Base-by-base conservation (phyloP, 2,329 filamentous ascomycete species). In the Neopestalotiopsis sp. region DNA sequence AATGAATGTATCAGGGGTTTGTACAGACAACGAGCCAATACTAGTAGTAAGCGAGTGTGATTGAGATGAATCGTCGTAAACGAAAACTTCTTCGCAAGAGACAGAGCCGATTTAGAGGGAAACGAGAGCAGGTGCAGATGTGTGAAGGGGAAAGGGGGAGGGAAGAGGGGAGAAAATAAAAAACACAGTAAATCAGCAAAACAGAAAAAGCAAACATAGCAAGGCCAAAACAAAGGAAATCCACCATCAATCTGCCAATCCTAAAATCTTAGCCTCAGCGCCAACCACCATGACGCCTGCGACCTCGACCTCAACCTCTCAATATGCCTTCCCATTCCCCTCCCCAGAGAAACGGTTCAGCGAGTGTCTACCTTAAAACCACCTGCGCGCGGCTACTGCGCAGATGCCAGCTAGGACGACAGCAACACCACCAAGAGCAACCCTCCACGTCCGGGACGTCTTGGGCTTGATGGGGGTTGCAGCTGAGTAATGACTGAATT, bases 171-270 rank as follows among this genome's bases (percentile, higher is more conserved):
- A 24, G 7, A 38, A 61, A 61, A 38, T 2, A 4, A n/a, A 38
- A 61, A 61, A 10, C 24, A 32, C 14, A 38, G 34, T 28, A 20
- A 34, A 60, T 9, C 58, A 60, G 14, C 24, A 28, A 17, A 30
- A 60, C 28, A 34, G 14, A 9, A 20, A 12, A 60, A 28, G n/a
- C 17, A 60, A 30, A 28, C 24, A 28, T 28, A 60, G 20, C 28
- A 28, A 61, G 28, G 4, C 7, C 40, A 61, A 30, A 30, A 61
- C 59, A 61, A 10, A 61, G 59, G 30, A 61, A 6, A 61, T 61
- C 59, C 59, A 34, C 59, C 59, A 61, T 28, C 59, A 61, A 61
- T 61, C 59, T 61, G 59, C 59, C 59, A 6, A 38, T 28, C 59
- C 59, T 28, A 4, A 10, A 61, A 32, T 13, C n/a, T 12, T 20